Evolutionary conservation across 1,284 basidiomycete species (phyloP).

Genomic region (Ceratobasidium sp.): DNA sequence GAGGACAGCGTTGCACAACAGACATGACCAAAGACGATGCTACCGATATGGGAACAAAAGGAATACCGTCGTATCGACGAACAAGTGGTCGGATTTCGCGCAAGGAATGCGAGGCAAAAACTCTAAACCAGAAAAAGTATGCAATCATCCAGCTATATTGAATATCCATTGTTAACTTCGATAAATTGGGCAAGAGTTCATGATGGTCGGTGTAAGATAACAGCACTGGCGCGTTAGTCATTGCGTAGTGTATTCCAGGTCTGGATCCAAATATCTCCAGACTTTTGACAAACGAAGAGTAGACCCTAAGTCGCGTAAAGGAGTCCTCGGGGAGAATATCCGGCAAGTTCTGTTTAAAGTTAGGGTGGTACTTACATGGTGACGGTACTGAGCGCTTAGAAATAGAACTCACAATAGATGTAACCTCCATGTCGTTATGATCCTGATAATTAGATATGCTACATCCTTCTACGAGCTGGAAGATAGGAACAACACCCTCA

Average conservation of each 20-base stretch:
- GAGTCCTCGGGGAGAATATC: background rate
- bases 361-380: background rate
- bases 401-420: background rate
- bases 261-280: background rate
- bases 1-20: background rate
- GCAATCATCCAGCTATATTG: background rate
- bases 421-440: background rate
- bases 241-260: background rate
- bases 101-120: background rate
- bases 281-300: background rate
- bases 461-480: conserved; percentile 3
- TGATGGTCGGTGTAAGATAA: background rate
- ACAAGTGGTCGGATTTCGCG: background rate
- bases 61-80: background rate
- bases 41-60: background rate
- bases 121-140: conserved; percentile 20
- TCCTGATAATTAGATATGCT: background rate
- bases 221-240: background rate
- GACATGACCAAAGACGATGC: background rate
- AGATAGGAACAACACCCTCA: background rate
- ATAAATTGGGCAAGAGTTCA: conserved; percentile 22
- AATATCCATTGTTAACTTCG: background rate
- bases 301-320: background rate
- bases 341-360: conserved; percentile 1
- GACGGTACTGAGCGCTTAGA: background rate